phyloP scores from a whole-genome alignment of 176 grass and related monocot genomes.

The Dactylis glomerata region DNA sequence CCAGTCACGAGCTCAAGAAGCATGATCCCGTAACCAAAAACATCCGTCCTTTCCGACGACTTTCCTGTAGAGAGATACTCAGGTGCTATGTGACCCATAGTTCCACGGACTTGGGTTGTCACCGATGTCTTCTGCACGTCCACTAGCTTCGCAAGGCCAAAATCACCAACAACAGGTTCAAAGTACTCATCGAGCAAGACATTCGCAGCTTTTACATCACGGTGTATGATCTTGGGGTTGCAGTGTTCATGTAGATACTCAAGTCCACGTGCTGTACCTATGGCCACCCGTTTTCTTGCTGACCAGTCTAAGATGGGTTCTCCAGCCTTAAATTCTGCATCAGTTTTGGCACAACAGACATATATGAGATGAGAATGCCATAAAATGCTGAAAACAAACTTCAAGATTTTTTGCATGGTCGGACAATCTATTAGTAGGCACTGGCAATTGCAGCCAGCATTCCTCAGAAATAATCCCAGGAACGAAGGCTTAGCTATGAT shows the following conservation, averaged over 20 bases:
- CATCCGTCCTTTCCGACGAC: slow-evolving; percentile 91
- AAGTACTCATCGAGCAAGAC: slow-evolving; percentile 94
- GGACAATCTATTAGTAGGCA: not conserved
- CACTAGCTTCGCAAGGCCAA: slow-evolving; percentile 89
- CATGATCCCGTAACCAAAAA: slow-evolving; percentile 97
- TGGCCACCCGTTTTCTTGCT: slow-evolving; percentile 78
- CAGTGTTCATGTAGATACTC: slow-evolving; percentile 99
- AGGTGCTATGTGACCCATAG: slow-evolving; percentile 98
- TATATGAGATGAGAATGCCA: not conserved
- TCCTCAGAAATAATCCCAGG: not conserved
- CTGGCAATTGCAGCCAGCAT: not conserved
- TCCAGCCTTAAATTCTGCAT: slow-evolving; percentile 88
- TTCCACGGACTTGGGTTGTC: slow-evolving; percentile 93
- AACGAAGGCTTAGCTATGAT: not conserved
- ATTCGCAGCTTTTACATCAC: slow-evolving; percentile 95
- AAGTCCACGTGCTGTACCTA: slow-evolving; percentile 87
- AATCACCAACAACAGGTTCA: slow-evolving; percentile 90
- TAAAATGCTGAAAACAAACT: not conserved
- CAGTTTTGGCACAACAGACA: slow-evolving; percentile 13
- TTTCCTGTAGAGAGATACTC: slow-evolving; percentile 95
- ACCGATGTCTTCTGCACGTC: slow-evolving; percentile 95
- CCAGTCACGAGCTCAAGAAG: slow-evolving; percentile 93
- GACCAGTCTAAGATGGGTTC: slow-evolving; percentile 87
- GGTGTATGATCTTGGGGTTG: slow-evolving; percentile 96
- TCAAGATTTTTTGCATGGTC: not conserved